phyloP scores from a whole-genome alignment of 208 protist species.

The Trypanosoma scelopori region DNA sequence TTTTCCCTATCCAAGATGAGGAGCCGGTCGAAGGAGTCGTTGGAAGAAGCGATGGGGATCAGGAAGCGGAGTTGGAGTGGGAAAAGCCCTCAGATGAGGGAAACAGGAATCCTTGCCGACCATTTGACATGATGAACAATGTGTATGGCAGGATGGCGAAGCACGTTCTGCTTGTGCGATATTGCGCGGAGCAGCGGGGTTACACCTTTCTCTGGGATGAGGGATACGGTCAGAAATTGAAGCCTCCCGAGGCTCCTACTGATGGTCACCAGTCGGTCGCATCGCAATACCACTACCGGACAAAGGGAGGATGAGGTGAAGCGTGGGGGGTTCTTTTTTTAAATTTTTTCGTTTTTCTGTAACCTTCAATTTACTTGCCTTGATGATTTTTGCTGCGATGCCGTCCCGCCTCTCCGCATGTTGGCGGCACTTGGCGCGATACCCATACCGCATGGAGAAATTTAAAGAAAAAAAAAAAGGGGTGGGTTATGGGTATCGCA shows the following conservation, averaged over 20 bases:
- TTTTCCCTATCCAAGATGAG: slow-evolving; percentile 26
- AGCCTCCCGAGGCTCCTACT: neutral
- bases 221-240: neutral
- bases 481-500: too few species aligned
- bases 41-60: too few species aligned
- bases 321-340: neutral
- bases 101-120: slow-evolving; percentile 12
- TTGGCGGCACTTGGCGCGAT: too few species aligned
- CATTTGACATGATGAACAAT: slow-evolving; percentile 15
- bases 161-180: slow-evolving; percentile 16
- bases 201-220: slow-evolving; percentile 18
- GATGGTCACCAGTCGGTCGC: neutral
- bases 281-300: too few species aligned
- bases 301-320: too few species aligned
- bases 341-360: neutral
- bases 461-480: too few species aligned
- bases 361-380: too few species aligned
- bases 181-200: neutral
- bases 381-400: too few species aligned
- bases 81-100: neutral
- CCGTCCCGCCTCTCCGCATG: too few species aligned
- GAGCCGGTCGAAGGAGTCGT: too few species aligned
- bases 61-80: neutral
- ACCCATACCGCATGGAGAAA: too few species aligned
- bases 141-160: slow-evolving; percentile 3